Evolutionary conservation across 345 rosid species (phyloP).

Genomic region (Moricandia moricandioides): DNA sequence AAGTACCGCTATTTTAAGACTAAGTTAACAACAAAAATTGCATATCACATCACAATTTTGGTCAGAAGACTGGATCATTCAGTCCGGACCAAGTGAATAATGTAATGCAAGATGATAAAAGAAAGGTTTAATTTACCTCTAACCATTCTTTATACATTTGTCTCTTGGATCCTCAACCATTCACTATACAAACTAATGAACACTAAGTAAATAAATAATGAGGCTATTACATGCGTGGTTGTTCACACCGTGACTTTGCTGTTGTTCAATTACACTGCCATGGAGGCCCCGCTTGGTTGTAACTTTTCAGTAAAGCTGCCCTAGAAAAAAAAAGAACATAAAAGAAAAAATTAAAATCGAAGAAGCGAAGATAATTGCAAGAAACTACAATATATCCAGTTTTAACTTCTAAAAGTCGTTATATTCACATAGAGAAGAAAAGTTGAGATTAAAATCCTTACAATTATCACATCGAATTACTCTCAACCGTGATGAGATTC

Average conservation of each 20-base stretch:
- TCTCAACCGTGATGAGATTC: not conserved
- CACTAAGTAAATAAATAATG: not conserved
- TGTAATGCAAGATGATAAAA: not conserved
- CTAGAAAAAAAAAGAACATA: not conserved
- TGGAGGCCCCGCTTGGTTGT: not conserved
- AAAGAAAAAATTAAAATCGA: not conserved
- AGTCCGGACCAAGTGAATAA: not conserved
- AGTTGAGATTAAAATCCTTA: too few relatives aligned
- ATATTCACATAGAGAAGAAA: not conserved
- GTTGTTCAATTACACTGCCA: not conserved
- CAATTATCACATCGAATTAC: not conserved
- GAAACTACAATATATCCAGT: not conserved
- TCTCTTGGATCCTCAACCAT: not conserved
- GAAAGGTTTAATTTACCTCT: not conserved
- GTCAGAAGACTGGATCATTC: not conserved
- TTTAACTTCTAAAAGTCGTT: not conserved
- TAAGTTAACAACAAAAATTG: not conserved
- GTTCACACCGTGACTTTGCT: not conserved
- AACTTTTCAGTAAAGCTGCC: slow-evolving; percentile 8
- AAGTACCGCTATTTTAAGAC: too few relatives aligned
- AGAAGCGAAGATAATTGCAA: not conserved
- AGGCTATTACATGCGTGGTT: too few relatives aligned
- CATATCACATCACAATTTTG: too few relatives aligned
- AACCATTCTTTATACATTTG: not conserved
- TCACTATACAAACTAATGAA: not conserved